A percentile compares a stretch with the other conserved stretches of the same genome.
Evolutionary conservation across 306 rosid genomes (phyloP).

Genomic region (Gleditsia sinensis): DNA sequence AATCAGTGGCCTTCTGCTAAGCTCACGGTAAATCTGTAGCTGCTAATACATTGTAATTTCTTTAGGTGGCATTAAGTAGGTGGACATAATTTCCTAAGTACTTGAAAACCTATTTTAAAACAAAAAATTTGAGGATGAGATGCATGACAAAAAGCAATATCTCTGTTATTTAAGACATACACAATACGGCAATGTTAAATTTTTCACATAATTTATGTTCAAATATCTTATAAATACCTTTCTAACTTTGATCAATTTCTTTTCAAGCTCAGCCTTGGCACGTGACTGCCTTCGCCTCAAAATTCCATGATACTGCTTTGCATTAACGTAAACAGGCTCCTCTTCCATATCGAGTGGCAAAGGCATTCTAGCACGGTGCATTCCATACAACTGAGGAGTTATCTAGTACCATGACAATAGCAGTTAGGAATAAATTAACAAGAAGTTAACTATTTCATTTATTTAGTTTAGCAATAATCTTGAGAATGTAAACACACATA

Average conservation of each 20-base stretch:
- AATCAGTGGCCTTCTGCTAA: neutral
- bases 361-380: conserved; percentile 79
- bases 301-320: conserved; percentile 94
- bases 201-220: no score
- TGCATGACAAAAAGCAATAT: no score
- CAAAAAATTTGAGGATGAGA: no score
- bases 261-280: conserved; percentile 84
- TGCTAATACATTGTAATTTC: neutral
- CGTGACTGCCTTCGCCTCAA: conserved; percentile 89
- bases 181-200: no score
- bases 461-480: conserved; percentile 23
- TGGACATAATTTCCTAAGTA: no score
- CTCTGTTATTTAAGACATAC: no score
- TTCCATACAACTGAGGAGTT: conserved; percentile 59
- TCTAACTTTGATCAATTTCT: conserved; percentile 64
- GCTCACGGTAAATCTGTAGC: neutral
- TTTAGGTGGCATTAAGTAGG: no score
- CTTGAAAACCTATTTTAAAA: no score
- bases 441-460: conserved; percentile 3
- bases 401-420: conserved; percentile 51
- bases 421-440: conserved; percentile 19
- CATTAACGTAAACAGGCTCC: conserved; percentile 91
- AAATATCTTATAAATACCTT: no score
- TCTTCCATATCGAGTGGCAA: conserved; percentile 89
- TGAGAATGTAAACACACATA: neutral